phyloP scores from a whole-genome alignment of 345 rosid genomes.

The Syzygium jambos region DNA sequence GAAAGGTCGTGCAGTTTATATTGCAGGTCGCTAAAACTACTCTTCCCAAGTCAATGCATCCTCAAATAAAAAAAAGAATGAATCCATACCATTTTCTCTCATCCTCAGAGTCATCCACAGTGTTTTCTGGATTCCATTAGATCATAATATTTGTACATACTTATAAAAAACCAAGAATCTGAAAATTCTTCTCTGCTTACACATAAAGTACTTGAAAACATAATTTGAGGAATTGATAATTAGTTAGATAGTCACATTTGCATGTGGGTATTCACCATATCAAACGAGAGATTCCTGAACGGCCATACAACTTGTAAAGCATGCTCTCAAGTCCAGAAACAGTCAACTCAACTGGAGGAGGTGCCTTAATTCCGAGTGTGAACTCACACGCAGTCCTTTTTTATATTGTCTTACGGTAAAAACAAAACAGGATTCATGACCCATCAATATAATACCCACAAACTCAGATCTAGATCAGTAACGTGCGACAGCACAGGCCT shows the following conservation, averaged over 20 bases:
- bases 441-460: background rate
- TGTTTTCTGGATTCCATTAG: too few relatives aligned
- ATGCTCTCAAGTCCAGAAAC: background rate
- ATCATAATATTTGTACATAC: background rate
- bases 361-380: background rate
- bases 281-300: too few relatives aligned
- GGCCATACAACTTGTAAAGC: too few relatives aligned
- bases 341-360: background rate
- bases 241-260: background rate
- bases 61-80: background rate
- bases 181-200: background rate
- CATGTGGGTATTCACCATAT: too few relatives aligned
- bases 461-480: background rate
- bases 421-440: background rate
- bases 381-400: background rate
- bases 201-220: background rate
- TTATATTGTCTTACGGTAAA: background rate
- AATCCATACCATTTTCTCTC: background rate
- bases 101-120: background rate
- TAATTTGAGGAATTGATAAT: too few relatives aligned
- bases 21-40: background rate
- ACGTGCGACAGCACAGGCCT: background rate
- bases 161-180: background rate
- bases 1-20: background rate
- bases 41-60: background rate